Base-by-base conservation (phyloP, 768 basidiomycete species). In the Clavaria fumosa region DNA sequence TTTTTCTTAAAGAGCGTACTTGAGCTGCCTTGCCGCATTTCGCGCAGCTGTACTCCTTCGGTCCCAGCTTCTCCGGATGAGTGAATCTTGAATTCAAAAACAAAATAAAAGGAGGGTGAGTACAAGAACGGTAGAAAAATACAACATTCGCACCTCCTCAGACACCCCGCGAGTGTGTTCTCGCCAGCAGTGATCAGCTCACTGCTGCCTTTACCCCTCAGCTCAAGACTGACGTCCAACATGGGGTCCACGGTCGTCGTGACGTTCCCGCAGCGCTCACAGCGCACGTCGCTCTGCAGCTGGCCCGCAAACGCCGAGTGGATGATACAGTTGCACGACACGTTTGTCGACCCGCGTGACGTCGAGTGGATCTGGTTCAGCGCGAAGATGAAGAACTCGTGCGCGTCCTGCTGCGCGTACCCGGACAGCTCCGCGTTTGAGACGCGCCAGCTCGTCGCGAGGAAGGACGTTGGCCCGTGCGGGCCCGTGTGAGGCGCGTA, bases 361-460 rank as follows among this genome's bases (percentile, higher is more conserved):
- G 73, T 81, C 14, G 65, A 62, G 53, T 97, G 91, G 7, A 95
- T 81, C 45, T 88, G 81, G 50, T 91, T 90, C 18, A 96, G 62
- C 0, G 77, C 71, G 12, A 78, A 68, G 20, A 86, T 83, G 54
- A 86, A 83, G 51, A 76, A 81, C 54, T 86, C 80, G 62, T 91
- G 88, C 2, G 88, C 85, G 43, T 96, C 91, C 50, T 93, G 93
- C 53, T 97, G 93, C 0, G 85, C 75, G 50, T 96, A 88, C 2
- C 90, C 91, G 4, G 86, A 74, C 19, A 96, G 63, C 43, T 93
- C 88, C 0, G 78, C 58, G n/a, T n/a, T n/a, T 0, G 80, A 77
- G 43, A 67, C 69, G 47, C 67, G 72, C 91, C 90, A 96, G 23
- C 80, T 83, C 19, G 81, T 77, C 10, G 77, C 66, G 5, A 97